Evolutionary conservation across 306 rosid genomes (phyloP).

Genomic region (Fagus sylvatica): DNA sequence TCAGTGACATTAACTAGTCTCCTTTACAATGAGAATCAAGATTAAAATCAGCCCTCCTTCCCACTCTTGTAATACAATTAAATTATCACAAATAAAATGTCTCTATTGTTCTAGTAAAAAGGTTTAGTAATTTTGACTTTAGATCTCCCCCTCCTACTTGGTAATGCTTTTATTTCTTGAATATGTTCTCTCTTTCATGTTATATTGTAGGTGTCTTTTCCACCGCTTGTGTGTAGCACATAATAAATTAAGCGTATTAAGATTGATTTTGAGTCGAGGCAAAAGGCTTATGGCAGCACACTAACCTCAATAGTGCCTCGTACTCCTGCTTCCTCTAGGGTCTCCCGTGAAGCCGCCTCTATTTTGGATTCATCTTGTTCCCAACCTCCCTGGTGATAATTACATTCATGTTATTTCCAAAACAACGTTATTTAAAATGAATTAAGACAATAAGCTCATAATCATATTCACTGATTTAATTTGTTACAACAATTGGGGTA

Average conservation of each 20-base stretch:
- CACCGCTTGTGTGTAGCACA: not conserved
- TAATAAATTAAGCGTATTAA: not conserved
- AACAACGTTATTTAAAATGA: not conserved
- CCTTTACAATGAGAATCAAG: too few relatives aligned
- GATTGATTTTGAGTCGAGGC: not conserved
- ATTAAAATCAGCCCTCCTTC: too few relatives aligned
- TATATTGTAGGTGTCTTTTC: not conserved
- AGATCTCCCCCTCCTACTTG: too few relatives aligned
- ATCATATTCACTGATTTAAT: slow-evolving; percentile 5
- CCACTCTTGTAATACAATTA: too few relatives aligned
- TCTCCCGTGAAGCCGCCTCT: slow-evolving; percentile 87
- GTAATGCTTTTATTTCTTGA: not conserved
- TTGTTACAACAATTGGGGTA: slow-evolving; percentile 5
- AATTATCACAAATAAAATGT: too few relatives aligned
- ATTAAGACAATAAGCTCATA: not conserved
- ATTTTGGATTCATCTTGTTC: slow-evolving; percentile 79
- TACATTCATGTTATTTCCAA: not conserved
- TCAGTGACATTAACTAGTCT: too few relatives aligned
- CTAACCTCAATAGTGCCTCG: slow-evolving; percentile 71
- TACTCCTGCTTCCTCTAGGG: slow-evolving; percentile 93
- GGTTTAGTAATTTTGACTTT: too few relatives aligned
- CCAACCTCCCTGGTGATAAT: slow-evolving; percentile 91
- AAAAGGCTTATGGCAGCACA: too few relatives aligned
- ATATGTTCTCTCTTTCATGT: not conserved
- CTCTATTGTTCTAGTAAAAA: too few relatives aligned